Evolutionary conservation across 805 yeast genomes (phyloP).

Genomic region (Pichia deserticola): DNA sequence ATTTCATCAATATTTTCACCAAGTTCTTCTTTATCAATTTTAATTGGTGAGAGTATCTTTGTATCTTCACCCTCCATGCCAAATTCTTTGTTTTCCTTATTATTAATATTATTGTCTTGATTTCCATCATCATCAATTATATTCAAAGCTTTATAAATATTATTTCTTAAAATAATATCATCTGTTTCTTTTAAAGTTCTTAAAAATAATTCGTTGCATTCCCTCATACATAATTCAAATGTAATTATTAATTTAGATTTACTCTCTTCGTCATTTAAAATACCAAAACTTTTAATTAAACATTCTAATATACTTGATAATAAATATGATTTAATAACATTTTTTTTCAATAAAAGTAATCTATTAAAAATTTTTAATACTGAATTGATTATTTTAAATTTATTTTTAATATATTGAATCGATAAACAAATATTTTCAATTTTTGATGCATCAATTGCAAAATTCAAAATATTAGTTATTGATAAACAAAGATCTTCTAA

Average conservation of each 20-base stretch:
- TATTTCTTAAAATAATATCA: slow-evolving; percentile 11
- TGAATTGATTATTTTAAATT: slow-evolving; percentile 16
- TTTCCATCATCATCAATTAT: neutral
- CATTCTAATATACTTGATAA: slow-evolving; percentile 18
- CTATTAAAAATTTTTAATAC: slow-evolving; percentile 14
- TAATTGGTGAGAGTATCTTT: slow-evolving; percentile 2
- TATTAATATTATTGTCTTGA: neutral
- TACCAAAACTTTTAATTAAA: slow-evolving; percentile 19
- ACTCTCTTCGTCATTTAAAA: slow-evolving; percentile 11
- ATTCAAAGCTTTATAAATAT: neutral
- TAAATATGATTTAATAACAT: slow-evolving; percentile 14
- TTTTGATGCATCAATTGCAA: slow-evolving; percentile 22
- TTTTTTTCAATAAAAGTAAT: slow-evolving; percentile 7
- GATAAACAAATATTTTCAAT: slow-evolving; percentile 23
- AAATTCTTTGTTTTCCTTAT: slow-evolving; percentile 1
- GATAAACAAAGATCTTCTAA: slow-evolving; percentile 21
- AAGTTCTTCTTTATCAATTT: slow-evolving; percentile 10
- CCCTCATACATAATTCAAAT: slow-evolving; percentile 10
- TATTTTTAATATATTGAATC: slow-evolving; percentile 25
- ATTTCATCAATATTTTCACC: slow-evolving; percentile 21
- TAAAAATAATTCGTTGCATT: slow-evolving; percentile 12
- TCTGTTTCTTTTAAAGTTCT: slow-evolving; percentile 12
- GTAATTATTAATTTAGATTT: slow-evolving; percentile 7
- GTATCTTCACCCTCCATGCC: slow-evolving; percentile 1
- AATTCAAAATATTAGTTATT: slow-evolving; percentile 15